Conservation (phyloP, 345 rosid genomes). For the Eucalyptus viminalis region DNA sequence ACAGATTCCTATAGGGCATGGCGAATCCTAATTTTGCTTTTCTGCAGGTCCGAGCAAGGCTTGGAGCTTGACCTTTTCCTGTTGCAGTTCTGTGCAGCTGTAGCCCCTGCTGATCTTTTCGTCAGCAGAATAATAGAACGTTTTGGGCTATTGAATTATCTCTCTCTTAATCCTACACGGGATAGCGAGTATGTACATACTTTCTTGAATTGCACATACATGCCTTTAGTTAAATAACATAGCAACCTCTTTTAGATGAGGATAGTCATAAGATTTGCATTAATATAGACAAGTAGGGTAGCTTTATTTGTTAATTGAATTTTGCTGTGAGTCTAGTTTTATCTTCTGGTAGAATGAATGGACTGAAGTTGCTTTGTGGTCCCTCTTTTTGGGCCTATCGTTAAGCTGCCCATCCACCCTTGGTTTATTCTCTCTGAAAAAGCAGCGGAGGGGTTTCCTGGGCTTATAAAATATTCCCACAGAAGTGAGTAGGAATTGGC, state of each 20-base stretch:
- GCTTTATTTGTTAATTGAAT: not conserved
- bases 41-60: conserved; percentile 84
- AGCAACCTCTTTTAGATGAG: not conserved
- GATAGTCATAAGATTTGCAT: not conserved
- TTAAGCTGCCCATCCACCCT: not conserved
- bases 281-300: not conserved
- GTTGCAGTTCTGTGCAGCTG: conserved; percentile 92
- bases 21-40: conserved; percentile 1
- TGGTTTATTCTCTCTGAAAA: not conserved
- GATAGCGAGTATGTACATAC: conserved; percentile 51
- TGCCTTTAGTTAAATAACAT: not conserved
- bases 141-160: conserved; percentile 67
- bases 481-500: not conserved
- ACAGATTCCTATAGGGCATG: not conserved
- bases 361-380: not conserved
- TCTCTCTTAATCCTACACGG: conserved; percentile 35
- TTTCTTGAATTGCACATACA: not conserved
- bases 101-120: conserved; percentile 84
- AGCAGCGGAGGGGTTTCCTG: not conserved
- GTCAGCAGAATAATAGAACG: conserved; percentile 63
- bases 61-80: conserved; percentile 93
- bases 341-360: not conserved
- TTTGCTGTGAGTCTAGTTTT: not conserved
- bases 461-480: not conserved
- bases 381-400: not conserved